Evolutionary conservation across 306 rosid species (phyloP).

Genomic region (Betula pendula): DNA sequence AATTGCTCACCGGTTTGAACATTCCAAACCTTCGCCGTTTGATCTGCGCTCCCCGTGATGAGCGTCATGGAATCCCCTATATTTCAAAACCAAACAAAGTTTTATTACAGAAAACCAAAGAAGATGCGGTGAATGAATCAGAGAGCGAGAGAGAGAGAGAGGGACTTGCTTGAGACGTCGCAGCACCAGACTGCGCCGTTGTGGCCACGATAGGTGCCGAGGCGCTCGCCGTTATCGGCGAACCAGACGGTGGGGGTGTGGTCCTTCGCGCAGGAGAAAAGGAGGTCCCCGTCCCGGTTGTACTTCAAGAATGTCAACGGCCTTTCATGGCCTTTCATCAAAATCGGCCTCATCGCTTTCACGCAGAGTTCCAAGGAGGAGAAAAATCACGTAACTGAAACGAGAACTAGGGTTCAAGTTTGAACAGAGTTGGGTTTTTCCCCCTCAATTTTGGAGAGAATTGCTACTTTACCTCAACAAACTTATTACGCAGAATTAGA

Average conservation of each 20-base stretch:
- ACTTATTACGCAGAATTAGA: no score
- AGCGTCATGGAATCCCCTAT: slow-evolving; percentile 62
- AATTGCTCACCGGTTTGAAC: slow-evolving; percentile 80
- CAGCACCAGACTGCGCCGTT: slow-evolving; percentile 98
- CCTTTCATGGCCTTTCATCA: slow-evolving; percentile 99
- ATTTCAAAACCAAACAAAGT: neutral
- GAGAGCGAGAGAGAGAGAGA: neutral
- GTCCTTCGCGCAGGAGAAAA: slow-evolving; percentile 88
- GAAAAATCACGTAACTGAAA: no score
- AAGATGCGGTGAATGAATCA: neutral
- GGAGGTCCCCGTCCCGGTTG: slow-evolving; percentile 88
- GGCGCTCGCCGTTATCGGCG: slow-evolving; percentile 94
- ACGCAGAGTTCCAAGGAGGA: no score
- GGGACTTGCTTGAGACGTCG: slow-evolving; percentile 70
- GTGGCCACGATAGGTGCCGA: slow-evolving; percentile 88
- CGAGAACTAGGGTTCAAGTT: no score
- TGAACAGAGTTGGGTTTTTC: no score
- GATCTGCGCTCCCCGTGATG: slow-evolving; percentile 88
- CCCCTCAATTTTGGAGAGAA: no score
- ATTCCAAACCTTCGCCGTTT: slow-evolving; percentile 73
- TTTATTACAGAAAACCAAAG: neutral
- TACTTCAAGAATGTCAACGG: slow-evolving; percentile 84
- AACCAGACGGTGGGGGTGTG: slow-evolving; percentile 91
- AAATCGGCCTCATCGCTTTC: slow-evolving; percentile 74
- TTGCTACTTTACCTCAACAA: no score